Conservation (phyloP, 2,329 filamentous ascomycete species). For the Fusarium sp. region DNA sequence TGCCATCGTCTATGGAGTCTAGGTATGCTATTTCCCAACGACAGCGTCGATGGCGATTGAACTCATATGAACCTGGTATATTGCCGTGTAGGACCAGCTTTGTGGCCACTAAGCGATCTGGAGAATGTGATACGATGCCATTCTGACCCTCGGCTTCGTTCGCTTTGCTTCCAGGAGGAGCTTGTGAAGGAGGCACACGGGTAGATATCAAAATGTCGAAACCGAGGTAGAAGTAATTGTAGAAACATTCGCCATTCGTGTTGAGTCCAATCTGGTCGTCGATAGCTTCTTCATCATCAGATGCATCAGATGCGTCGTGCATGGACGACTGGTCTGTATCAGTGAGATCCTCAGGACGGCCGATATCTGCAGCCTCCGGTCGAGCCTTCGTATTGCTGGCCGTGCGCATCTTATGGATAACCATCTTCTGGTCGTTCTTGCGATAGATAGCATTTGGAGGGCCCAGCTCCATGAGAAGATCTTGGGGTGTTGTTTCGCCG, state of each 20-base stretch:
- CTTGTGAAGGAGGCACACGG: conserved; percentile 72
- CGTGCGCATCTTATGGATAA: conserved; percentile 78
- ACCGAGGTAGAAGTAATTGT: conserved; percentile 96
- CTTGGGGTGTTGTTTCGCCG: conserved; percentile 90
- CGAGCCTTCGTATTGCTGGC: conserved; percentile 63
- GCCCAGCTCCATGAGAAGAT: conserved; percentile 89
- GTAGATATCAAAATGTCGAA: conserved; percentile 94
- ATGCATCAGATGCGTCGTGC: conserved; percentile 77
- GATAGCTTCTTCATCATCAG: conserved; percentile 67
- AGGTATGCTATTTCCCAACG: conserved; percentile 83
- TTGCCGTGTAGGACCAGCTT: conserved; percentile 97
- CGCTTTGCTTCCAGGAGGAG: conserved; percentile 59
- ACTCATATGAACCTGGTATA: conserved; percentile 93
- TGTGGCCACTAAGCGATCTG: conserved; percentile 82
- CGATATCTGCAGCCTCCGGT: conserved; percentile 57
- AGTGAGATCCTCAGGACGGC: conserved; percentile 67
- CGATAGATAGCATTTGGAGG: conserved; percentile 94
- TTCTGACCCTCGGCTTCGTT: conserved; percentile 43
- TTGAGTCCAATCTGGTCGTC: conserved; percentile 67
- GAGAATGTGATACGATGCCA: conserved; percentile 56
- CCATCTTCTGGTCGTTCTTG: conserved; percentile 89
- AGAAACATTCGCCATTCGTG: conserved; percentile 83
- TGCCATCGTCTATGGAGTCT: conserved; percentile 56
- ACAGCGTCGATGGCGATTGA: conserved; percentile 91
- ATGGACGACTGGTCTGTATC: conserved; percentile 82